Evolutionary conservation across 73 alveolate genomes (phyloP).

Genomic region (Uronychia setigera): DNA sequence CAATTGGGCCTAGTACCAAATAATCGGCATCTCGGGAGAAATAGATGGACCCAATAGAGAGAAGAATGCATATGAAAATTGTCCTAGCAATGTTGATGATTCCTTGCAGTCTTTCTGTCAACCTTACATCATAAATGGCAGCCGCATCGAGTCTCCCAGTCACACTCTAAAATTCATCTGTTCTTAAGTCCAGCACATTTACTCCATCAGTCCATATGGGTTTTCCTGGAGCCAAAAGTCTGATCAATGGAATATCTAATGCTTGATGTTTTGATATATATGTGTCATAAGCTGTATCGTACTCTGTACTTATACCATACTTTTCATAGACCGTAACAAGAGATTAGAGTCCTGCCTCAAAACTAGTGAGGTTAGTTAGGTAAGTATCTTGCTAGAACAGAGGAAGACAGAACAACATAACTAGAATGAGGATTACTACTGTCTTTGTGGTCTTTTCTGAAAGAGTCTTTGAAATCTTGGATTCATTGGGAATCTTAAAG

Average conservation of each 20-base stretch:
- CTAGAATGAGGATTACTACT: conserved; percentile 41
- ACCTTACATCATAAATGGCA: conserved; percentile 24
- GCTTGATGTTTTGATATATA: neutral
- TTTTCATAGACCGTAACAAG: neutral
- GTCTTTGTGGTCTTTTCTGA: conserved; percentile 52
- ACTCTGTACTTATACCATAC: neutral
- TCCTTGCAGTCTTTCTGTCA: conserved; percentile 11
- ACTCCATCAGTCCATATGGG: neutral
- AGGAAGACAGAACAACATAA: conserved; percentile 45
- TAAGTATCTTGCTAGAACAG: conserved; percentile 15
- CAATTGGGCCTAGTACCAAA: conserved; percentile 75
- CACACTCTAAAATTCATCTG: neutral
- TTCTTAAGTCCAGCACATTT: neutral
- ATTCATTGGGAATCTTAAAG: conserved; percentile 20
- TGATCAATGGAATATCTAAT: neutral
- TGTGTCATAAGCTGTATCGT: conserved; percentile 1
- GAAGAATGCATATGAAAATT: conserved; percentile 51
- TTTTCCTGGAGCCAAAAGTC: neutral
- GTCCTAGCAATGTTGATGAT: conserved; percentile 54
- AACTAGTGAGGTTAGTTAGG: neutral
- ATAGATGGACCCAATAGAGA: conserved; percentile 48
- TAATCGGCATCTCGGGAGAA: conserved; percentile 64
- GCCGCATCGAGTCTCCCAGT: neutral
- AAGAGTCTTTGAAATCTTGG: conserved; percentile 36
- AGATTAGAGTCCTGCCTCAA: neutral